phyloP scores from a whole-genome alignment of 225 moss, liverwort and hornwort species.

The Physcomitrellopsis africana region DNA sequence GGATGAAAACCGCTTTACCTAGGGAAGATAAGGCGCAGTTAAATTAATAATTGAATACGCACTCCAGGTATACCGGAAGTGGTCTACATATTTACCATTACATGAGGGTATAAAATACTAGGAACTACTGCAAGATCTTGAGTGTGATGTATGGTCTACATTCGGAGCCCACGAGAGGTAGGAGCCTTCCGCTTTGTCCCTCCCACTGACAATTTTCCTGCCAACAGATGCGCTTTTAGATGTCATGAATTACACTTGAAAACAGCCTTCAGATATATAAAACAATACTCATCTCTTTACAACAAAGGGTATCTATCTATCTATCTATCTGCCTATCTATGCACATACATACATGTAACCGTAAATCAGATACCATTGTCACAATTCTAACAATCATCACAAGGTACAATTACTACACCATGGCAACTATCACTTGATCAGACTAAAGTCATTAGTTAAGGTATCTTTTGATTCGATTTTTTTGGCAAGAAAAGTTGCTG shows the following conservation, averaged over 20 bases:
- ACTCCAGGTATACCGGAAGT: too few species aligned
- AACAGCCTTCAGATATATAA: background rate
- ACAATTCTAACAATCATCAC: background rate
- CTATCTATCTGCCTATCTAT: background rate
- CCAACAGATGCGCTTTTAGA: conserved; percentile 3
- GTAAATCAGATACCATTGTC: background rate
- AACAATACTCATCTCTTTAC: too few species aligned
- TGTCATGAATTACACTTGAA: background rate
- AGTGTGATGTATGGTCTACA: conserved; percentile 25
- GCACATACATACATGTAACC: background rate
- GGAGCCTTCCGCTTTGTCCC: conserved; percentile 49
- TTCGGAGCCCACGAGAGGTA: conserved; percentile 64
- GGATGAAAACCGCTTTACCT: too few species aligned
- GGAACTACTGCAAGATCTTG: too few species aligned
- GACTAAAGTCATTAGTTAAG: background rate
- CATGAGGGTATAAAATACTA: too few species aligned
- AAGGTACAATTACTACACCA: background rate
- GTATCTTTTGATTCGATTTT: background rate
- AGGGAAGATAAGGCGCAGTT: too few species aligned
- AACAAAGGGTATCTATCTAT: background rate
- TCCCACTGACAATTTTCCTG: conserved; percentile 29
- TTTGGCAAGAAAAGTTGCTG: conserved; percentile 4
- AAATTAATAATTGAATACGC: too few species aligned
- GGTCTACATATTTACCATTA: too few species aligned
- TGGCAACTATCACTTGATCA: background rate